Evolutionary conservation across 2,329 filamentous ascomycete species (phyloP), one percentile per base, ranked within the genome.

Genomic region (Epichloe hybrida): DNA sequence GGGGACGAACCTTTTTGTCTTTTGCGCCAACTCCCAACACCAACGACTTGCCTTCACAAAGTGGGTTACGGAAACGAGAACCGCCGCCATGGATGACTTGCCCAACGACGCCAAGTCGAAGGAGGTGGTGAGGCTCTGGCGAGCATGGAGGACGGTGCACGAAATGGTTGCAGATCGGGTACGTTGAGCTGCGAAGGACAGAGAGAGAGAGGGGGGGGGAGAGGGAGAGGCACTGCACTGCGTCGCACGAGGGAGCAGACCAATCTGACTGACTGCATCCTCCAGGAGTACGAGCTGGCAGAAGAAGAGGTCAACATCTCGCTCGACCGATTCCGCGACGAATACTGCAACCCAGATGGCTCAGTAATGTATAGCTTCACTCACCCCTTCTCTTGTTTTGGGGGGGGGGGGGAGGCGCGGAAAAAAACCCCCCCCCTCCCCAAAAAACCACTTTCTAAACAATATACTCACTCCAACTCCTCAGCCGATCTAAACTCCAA

Each of bases 141-240:
- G 91, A 68, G 88, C 90, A 61, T 94, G 88, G 81, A 82, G 83
- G 69, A 98, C 93, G 8, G 83, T 89, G 46, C 88, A 95, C 69
- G 88, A 98, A 76, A 95, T 98, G 91, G 84, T 93, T 60, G 76
- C 79, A 55, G 93, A 97, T 68, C 75, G 91, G 67, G 90, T 95
- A 79, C 61, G 85, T 50, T 31, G 34, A 23, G 36, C 20, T 47
- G 20, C 20, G 15, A 4, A 12, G n/a, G 11, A 11, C 17, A 37
- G 2, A 8, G 7, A 27, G 4, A 20, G 23, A 23, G 23, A 23
- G 23, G 6, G 17, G 17, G 17, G 17, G 17, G 17, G 23, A 7
- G 23, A 23, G 23, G 1, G 23, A 27, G 4, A 35, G 21, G 34
- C 17, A 20, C 3, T 11, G 31, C 31, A 4, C 9, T 31, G 31